Base-by-base conservation (phyloP, 495 filamentous ascomycete species). In the Astrothelium macrocarpum region DNA sequence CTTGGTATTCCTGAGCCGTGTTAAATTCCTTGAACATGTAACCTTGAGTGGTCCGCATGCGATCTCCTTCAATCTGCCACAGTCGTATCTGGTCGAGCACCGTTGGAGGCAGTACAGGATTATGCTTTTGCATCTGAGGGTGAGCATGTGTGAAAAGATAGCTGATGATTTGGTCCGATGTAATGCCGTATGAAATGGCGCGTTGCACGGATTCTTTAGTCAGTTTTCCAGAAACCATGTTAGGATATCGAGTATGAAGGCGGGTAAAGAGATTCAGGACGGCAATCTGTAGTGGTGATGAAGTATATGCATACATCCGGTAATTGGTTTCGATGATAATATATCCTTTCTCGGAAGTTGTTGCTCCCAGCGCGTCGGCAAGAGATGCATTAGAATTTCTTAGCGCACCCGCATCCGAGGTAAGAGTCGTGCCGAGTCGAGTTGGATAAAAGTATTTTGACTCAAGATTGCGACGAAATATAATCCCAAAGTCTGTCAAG, bases 241-340 rank as follows among this genome's bases (percentile, higher is more conserved):
- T 94, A 0, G 90, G 89, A 74, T 93, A 96, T 64, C 93, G 91
- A 72, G 88, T 87, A 63, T 84, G 85, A 56, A 98, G 85, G 20
- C 86, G 85, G 32, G 85, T 82, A 77, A 98, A 98, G 64, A 98
- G 86, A 34, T 86, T 84, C n/a, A 98, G 85, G 59, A 98, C 88
- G 61, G 90, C 89, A 67, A 97, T 97, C 73, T 95, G 91, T 0
- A 98, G 82, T 0, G 90, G 89, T 0, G 91, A 96, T 28, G 85
- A 85, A 5, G 95, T 97, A 77, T 97, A 98, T 32, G 94, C 94
- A 77, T 98, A 98, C 67, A 98, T 76, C 31, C 94, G 89, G 77
- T 97, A 97, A 77, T 98, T 98, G n/a, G 94, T 98, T 80, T 98
- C 94, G 68, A 97, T 81, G 68, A 98, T 89, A 70, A 98, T 90